Conservation (phyloP, 139 green algal genomes). For the Nannochloris sp. region DNA sequence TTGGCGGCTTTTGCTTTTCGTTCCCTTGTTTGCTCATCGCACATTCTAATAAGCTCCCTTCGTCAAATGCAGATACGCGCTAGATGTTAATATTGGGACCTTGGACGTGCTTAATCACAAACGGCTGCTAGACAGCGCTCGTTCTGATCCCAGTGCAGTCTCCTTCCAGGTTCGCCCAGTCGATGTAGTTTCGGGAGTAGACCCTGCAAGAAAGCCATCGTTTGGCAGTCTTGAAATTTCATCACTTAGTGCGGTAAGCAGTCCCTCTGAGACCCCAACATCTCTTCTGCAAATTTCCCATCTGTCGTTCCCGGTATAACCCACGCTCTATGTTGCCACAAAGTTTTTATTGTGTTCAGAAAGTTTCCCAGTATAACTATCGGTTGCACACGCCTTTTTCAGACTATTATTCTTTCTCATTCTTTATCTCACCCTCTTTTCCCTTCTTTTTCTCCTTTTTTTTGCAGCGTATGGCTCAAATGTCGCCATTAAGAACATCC, state of each 20-base stretch:
- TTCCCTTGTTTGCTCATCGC: not conserved
- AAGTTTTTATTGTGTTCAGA: too few relatives aligned
- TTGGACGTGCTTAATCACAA: conserved; percentile 91
- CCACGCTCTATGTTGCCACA: too few relatives aligned
- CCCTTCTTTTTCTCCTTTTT: not conserved
- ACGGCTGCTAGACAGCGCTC: conserved; percentile 78
- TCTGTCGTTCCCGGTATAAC: too few relatives aligned
- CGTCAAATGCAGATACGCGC: conserved; percentile 46
- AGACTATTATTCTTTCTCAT: too few relatives aligned
- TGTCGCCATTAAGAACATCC: not conserved
- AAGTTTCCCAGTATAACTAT: too few relatives aligned
- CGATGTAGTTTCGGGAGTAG: conserved; percentile 46
- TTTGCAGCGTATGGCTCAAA: not conserved
- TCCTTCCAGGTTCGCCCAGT: conserved; percentile 81
- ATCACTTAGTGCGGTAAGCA: not conserved
- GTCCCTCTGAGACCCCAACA: not conserved
- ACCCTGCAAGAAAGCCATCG: conserved; percentile 21
- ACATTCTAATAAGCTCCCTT: not conserved
- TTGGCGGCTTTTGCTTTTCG: not conserved
- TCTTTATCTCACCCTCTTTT: not conserved
- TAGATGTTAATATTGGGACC: conserved; percentile 85
- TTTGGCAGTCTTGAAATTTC: conserved; percentile 31
- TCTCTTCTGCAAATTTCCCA: too few relatives aligned
- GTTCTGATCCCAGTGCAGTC: conserved; percentile 63
- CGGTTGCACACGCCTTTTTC: too few relatives aligned